A percentile compares a stretch with the other conserved stretches of the same genome.
phyloP scores from a whole-genome alignment of 768 basidiomycete genomes.

The Mycena venus region DNA sequence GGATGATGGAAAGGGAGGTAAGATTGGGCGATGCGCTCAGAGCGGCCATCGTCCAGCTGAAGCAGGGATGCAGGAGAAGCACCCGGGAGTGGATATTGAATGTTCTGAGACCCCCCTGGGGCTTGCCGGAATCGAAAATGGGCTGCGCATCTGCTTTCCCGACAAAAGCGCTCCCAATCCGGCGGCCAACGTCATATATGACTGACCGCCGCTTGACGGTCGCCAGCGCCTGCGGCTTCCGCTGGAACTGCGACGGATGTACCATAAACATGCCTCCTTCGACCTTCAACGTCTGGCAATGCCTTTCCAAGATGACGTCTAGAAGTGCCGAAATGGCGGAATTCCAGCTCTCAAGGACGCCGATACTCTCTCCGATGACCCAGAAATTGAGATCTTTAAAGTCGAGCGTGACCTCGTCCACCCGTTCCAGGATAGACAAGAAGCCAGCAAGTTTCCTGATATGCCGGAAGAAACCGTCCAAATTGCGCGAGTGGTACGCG shows the following conservation, averaged over 20 bases:
- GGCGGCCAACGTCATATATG: constrained; percentile 1
- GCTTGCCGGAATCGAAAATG: not conserved
- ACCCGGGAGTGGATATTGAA: constrained; percentile 27
- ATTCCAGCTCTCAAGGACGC: constrained; percentile 13
- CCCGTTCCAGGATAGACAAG: constrained; percentile 14
- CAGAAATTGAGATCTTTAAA: constrained; percentile 28
- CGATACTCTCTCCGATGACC: constrained; percentile 9
- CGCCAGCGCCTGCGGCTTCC: not conserved
- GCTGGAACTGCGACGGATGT: constrained; percentile 22
- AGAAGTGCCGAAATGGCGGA: constrained; percentile 16
- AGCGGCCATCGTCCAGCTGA: constrained; percentile 21
- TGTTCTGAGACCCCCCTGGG: not conserved
- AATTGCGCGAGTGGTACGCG: not conserved
- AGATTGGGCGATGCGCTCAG: constrained; percentile 14
- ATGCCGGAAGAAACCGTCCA: constrained; percentile 9
- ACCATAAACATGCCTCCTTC: constrained; percentile 27
- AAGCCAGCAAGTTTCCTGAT: constrained; percentile 20
- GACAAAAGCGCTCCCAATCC: constrained; percentile 7
- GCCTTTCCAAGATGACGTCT: constrained; percentile 8
- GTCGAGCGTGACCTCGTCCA: constrained; percentile 26
- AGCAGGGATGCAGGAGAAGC: constrained; percentile 26
- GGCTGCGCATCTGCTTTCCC: not conserved
- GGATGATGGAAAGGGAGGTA: constrained; percentile 22
- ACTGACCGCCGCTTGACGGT: not conserved
- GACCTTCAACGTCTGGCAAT: constrained; percentile 17